A percentile compares a stretch with the other conserved stretches of the same genome.
Evolutionary conservation across 495 filamentous ascomycete species (phyloP).

Genomic region (Penicillium pancosmium): DNA sequence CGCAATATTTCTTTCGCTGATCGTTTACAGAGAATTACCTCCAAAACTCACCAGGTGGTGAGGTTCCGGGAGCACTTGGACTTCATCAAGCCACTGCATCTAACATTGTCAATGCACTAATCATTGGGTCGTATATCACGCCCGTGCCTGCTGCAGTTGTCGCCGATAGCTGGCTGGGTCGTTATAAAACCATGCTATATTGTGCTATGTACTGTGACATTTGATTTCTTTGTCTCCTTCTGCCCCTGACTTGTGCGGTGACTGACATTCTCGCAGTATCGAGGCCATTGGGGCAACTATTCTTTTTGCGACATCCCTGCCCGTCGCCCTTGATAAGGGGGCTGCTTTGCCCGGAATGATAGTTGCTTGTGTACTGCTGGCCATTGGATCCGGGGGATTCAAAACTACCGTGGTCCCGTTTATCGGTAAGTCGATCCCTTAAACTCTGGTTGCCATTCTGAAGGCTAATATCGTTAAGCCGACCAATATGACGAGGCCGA

Average conservation of each 20-base stretch:
- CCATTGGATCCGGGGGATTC: constrained; percentile 20
- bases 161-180: constrained; percentile 16
- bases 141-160: constrained; percentile 13
- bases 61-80: constrained; percentile 17
- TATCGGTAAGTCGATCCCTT: constrained; percentile 9
- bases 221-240: background rate
- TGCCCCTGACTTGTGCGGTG: background rate
- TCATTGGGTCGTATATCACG: constrained; percentile 8
- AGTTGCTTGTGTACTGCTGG: constrained; percentile 22
- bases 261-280: constrained; percentile 15
- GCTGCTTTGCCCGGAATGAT: constrained; percentile 30
- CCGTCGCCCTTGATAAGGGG: constrained; percentile 26
- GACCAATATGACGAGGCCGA: constrained; percentile 58
- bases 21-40: constrained; percentile 19
- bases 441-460: background rate
- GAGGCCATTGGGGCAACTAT: constrained; percentile 29
- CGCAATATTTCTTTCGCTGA: constrained; percentile 1
- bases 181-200: constrained; percentile 15
- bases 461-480: constrained; percentile 36
- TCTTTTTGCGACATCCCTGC: constrained; percentile 31
- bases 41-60: constrained; percentile 13
- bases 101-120: constrained; percentile 13
- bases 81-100: constrained; percentile 8
- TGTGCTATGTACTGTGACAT: constrained; percentile 12
- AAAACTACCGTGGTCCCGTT: constrained; percentile 15